phyloP scores from a whole-genome alignment of 495 filamentous ascomycete genomes.

The Pseudoneurospora amorphoporcata region DNA sequence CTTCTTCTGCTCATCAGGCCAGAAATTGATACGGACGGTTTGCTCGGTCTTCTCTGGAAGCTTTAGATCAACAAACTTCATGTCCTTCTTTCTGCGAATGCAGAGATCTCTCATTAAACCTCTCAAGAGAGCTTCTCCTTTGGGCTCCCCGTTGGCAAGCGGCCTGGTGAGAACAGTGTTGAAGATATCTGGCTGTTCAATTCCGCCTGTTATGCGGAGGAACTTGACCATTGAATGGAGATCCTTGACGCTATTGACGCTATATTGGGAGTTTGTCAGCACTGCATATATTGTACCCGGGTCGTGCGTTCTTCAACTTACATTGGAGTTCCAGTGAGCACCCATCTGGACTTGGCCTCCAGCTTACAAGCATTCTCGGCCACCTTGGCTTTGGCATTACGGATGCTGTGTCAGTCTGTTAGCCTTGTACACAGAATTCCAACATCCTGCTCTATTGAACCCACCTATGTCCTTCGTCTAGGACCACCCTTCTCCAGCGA shows the following conservation, averaged over 20 bases:
- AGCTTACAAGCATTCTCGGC: slow-evolving; percentile 58
- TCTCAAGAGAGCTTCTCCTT: slow-evolving; percentile 55
- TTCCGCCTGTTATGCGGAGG: slow-evolving; percentile 64
- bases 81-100: slow-evolving; percentile 76
- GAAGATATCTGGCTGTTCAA: slow-evolving; percentile 67
- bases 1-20: slow-evolving; percentile 63
- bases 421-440: neutral
- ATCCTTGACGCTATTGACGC: slow-evolving; percentile 70
- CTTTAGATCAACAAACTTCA: slow-evolving; percentile 78
- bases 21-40: slow-evolving; percentile 68
- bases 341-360: slow-evolving; percentile 67
- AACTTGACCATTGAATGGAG: slow-evolving; percentile 75
- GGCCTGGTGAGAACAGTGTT: slow-evolving; percentile 64
- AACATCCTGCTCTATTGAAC: neutral
- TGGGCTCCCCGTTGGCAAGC: slow-evolving; percentile 43
- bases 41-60: slow-evolving; percentile 72
- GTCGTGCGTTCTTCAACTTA: slow-evolving; percentile 12
- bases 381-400: slow-evolving; percentile 64
- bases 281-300: neutral
- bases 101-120: slow-evolving; percentile 75
- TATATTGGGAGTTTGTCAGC: slow-evolving; percentile 1
- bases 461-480: slow-evolving; percentile 69
- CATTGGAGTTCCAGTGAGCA: slow-evolving; percentile 73
- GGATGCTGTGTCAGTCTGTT: slow-evolving; percentile 38
- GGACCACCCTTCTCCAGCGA: slow-evolving; percentile 70